Evolutionary conservation across 2,329 filamentous ascomycete genomes (phyloP), one percentile per base, ranked within the genome.

Genomic region (Daldinia sp.): DNA sequence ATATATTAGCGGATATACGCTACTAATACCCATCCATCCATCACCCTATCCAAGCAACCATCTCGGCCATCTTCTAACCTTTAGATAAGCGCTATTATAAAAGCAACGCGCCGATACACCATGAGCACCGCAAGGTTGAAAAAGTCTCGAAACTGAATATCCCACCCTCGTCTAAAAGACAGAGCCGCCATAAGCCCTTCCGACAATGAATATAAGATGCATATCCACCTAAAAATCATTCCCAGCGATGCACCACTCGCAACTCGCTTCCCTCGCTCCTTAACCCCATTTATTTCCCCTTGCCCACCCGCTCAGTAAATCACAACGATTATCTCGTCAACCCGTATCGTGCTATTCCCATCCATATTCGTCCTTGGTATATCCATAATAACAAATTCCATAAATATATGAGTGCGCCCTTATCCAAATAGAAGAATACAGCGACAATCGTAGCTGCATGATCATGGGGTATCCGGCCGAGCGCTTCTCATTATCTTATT

Each of bases 401-500:
- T 25, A 21, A 50, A 64, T 6, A 19, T 49, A 10, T 27, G 9
- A 11, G 17, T 27, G 15, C 17, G 10, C 8, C 10, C 30, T 32
- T 13, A 19, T 27, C 29, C 27, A 11, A 10, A 17, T 11, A 25
- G 29, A 13, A 10, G 43, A 49, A 39, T 32, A 3, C 21, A 52
- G 15, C 13, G 29, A 35, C 35, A 45, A 17, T 11, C 27, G 34
- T 11, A 11, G 19, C 10, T 19, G 27, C 8, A 29, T 3, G 25
- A 69, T 43, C 59, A 50, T 29, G 69, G 68, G n/a, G 66, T 11
- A 60, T 73, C 70, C 39, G 63, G 63, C 21, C 64, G 59, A n/a
- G 69, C 66, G 30, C 65, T 71, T 23, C 70, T 66, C 54, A 73
- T 72, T 15, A 73, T 63, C 19, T 71, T 69, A 17, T 61, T 68